Percentiles rank a stretch among this genome's conserved stretches.
Evolutionary conservation across 202 grass and related monocot species (phyloP).

Genomic region (Saccharum hybrid): DNA sequence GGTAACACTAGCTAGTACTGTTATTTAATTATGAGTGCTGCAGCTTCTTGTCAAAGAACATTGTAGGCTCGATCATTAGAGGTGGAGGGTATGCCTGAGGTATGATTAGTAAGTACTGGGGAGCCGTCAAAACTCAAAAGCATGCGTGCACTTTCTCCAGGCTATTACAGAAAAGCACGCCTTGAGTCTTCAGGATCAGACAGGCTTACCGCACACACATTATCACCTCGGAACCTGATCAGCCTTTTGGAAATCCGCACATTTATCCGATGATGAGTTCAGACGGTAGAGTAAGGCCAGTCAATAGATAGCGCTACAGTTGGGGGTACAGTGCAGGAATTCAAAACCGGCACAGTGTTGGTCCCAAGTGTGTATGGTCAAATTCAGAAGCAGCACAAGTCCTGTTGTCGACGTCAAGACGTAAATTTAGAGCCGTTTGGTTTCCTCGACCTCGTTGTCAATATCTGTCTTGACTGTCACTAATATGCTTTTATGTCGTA

Average conservation of each 20-base stretch:
- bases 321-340: neutral
- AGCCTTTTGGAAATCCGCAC: neutral
- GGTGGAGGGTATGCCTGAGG: neutral
- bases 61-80: neutral
- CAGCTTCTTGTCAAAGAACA: neutral
- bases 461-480: neutral
- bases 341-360: neutral
- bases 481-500: neutral
- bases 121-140: slow-evolving; percentile 15
- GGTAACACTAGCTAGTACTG: neutral
- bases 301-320: neutral
- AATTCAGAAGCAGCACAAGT: neutral
- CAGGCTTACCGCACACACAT: slow-evolving; percentile 1
- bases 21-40: neutral
- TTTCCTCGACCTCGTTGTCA: neutral
- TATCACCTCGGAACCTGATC: neutral
- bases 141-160: slow-evolving; percentile 13
- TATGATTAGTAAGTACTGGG: neutral
- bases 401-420: no score
- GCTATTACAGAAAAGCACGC: neutral
- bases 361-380: neutral
- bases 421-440: no score
- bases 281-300: neutral
- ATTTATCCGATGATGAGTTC: neutral
- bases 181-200: slow-evolving; percentile 3